A percentile compares a stretch with the other conserved stretches of the same genome.
Evolutionary conservation across 2,329 filamentous ascomycete species (phyloP).

Genomic region (Nemania abortiva): DNA sequence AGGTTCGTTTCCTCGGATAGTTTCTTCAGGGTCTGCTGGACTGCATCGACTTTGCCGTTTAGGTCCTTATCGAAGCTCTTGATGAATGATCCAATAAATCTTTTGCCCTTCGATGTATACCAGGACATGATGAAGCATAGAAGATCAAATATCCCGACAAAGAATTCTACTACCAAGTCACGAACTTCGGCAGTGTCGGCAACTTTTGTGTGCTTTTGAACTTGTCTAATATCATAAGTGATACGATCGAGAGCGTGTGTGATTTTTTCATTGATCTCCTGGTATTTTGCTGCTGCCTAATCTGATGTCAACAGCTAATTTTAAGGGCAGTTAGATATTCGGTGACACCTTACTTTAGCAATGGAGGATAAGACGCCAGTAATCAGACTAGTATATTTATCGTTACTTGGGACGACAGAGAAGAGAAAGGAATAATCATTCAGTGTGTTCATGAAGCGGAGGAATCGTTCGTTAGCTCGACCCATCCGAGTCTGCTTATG

Average conservation of each 20-base stretch:
- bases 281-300: background rate
- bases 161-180: background rate
- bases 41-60: background rate
- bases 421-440: conserved; percentile 2
- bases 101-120: background rate
- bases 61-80: conserved; percentile 7
- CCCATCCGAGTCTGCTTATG: background rate
- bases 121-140: background rate
- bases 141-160: background rate
- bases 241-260: background rate
- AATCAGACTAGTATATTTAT: background rate
- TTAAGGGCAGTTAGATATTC: too few species aligned
- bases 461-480: background rate
- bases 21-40: background rate
- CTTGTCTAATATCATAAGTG: background rate
- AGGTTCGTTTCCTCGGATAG: background rate
- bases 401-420: background rate
- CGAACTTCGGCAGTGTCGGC: background rate
- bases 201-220: background rate
- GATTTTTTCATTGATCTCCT: background rate
- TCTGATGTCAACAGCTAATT: background rate
- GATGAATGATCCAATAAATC: background rate
- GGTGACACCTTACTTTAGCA: background rate
- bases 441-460: background rate
- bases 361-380: background rate